Percentiles rank a stretch among this genome's conserved stretches.
phyloP scores from a whole-genome alignment of 352 stramenopile genomes.

The Phytophthora syringae region DNA sequence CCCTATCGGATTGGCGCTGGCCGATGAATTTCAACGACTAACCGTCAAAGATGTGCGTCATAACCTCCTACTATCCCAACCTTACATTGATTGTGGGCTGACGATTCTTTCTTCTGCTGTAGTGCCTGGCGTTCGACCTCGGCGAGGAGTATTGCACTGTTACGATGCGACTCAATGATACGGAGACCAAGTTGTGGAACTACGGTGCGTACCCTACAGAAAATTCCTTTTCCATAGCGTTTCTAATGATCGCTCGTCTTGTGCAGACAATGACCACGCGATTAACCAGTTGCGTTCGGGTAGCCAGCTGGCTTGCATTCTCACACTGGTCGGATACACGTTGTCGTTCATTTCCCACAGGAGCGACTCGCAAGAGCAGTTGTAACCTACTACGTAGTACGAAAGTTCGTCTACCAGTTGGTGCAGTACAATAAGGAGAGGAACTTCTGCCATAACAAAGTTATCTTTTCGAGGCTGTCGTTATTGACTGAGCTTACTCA shows the following conservation, averaged over 20 bases:
- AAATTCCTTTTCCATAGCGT: too few species aligned
- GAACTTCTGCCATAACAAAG: too few species aligned
- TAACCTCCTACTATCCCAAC: background rate
- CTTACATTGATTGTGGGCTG: background rate
- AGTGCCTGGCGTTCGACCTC: constrained; percentile 57
- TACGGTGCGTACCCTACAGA: constrained; percentile 49
- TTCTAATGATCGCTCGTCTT: background rate
- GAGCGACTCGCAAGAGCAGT: constrained; percentile 32
- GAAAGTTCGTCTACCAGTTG: too few species aligned
- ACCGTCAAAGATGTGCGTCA: constrained; percentile 43
- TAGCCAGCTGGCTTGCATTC: constrained; percentile 53
- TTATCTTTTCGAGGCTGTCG: too few species aligned
- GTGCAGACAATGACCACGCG: constrained; percentile 28
- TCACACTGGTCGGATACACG: constrained; percentile 62
- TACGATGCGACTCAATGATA: constrained; percentile 53
- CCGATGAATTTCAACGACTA: constrained; percentile 50
- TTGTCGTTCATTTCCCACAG: constrained; percentile 57
- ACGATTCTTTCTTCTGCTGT: background rate
- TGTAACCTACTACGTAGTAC: too few species aligned
- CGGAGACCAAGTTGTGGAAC: constrained; percentile 71
- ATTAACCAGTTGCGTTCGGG: constrained; percentile 59
- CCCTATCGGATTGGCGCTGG: constrained; percentile 61
- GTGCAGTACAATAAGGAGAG: too few species aligned
- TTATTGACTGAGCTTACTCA: too few species aligned
- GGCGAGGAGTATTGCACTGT: constrained; percentile 66